phyloP scores from a whole-genome alignment of 352 stramenopile species.

The Pythium apleroticum region DNA sequence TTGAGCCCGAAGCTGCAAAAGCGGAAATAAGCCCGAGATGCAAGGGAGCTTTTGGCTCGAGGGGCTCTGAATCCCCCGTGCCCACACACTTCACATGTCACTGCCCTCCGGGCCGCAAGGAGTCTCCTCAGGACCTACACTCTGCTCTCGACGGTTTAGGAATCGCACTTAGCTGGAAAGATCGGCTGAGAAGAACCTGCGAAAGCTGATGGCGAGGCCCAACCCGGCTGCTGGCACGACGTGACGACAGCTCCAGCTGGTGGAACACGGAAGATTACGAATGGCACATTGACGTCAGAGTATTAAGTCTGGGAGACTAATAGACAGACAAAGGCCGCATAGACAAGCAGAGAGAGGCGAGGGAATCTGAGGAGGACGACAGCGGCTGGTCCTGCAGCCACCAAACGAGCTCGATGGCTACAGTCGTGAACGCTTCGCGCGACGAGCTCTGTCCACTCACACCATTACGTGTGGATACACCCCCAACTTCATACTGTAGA shows the following conservation, averaged over 20 bases:
- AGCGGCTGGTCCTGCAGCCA: neutral
- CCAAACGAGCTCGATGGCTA: neutral
- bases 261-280: neutral
- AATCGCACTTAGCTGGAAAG: constrained; percentile 31
- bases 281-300: constrained; percentile 5
- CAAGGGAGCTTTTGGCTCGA: constrained; percentile 1
- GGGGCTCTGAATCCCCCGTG: constrained; percentile 4
- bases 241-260: neutral
- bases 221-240: constrained; percentile 3
- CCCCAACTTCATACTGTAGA: neutral
- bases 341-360: neutral
- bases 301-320: constrained; percentile 20
- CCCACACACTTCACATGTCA: constrained; percentile 28
- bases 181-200: constrained; percentile 16
- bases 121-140: constrained; percentile 7
- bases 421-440: neutral
- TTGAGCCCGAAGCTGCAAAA: constrained; percentile 35
- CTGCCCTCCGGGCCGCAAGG: constrained; percentile 9
- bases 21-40: constrained; percentile 29
- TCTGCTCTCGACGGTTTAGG: constrained; percentile 5
- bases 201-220: constrained; percentile 14
- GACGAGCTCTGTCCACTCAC: no score
- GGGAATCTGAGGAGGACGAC: constrained; percentile 6
- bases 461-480: neutral
- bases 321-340: constrained; percentile 21